These are phyloP conservation scores for Leersia perrieri DNA, from an alignment of 176 grass and related monocot species.

Conservation along the genomic window DNA sequence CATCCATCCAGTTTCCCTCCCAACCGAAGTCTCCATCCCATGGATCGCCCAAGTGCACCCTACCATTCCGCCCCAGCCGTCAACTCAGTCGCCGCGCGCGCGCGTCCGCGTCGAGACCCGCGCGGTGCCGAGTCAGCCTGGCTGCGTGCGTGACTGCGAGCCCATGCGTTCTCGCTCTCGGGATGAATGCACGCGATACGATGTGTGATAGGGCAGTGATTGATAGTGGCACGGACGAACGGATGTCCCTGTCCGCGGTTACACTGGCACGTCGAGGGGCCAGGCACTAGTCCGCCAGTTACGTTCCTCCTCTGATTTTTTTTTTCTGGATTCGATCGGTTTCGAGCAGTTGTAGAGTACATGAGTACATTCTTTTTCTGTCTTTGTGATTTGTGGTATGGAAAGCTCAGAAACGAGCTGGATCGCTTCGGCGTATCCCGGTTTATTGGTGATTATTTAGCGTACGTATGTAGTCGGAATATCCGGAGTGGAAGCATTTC, in stretches of 20 bases:
- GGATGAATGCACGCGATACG: neutral
- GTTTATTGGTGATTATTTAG: neutral
- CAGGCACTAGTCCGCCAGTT: neutral
- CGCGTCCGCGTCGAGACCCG: slow-evolving; percentile 5
- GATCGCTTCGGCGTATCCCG: neutral
- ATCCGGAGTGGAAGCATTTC: no score
- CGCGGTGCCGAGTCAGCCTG: slow-evolving; percentile 41
- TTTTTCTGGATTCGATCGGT: neutral
- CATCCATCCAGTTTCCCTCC: slow-evolving; percentile 15
- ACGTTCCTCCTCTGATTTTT: neutral
- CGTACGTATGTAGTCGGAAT: slow-evolving; percentile 8
- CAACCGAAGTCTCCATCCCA: slow-evolving; percentile 19
- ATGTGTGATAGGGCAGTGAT: neutral
- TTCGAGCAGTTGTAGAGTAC: neutral
- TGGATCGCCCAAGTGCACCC: neutral
- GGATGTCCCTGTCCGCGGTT: slow-evolving; percentile 30
- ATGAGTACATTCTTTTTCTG: neutral
- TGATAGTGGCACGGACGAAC: neutral
- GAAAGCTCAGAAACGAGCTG: neutral
- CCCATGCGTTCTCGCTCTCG: neutral
- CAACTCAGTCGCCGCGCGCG: no score
- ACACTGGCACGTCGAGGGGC: neutral
- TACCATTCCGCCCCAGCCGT: neutral
- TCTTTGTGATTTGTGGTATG: neutral
- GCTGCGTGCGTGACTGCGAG: no score